These are phyloP conservation scores for Endocalyx cinctus DNA, from an alignment of 2,329 filamentous ascomycete species.

Conservation along the genomic window DNA sequence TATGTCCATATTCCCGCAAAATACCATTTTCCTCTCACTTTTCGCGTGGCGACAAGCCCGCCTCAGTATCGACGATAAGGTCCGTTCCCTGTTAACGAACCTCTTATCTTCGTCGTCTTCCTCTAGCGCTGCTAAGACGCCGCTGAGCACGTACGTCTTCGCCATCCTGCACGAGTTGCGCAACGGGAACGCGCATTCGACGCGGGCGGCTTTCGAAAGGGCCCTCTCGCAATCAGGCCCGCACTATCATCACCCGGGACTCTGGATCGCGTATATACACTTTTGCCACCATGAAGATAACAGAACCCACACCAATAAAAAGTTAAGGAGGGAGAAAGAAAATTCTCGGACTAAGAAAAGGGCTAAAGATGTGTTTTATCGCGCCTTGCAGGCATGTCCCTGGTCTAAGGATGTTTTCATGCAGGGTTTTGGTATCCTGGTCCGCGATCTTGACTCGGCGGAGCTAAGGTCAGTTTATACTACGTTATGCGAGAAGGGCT, in stretches of 20 bases:
- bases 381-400: slow-evolving; percentile 31
- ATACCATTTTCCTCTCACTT: slow-evolving; percentile 69
- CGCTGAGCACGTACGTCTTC: slow-evolving; percentile 43
- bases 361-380: slow-evolving; percentile 26
- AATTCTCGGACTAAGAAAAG: too few relatives aligned
- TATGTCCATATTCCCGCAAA: slow-evolving; percentile 63
- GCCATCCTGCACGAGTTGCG: slow-evolving; percentile 47
- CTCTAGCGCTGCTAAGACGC: too few relatives aligned
- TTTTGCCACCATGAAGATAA: slow-evolving; percentile 33
- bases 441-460: slow-evolving; percentile 38
- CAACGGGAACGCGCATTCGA: slow-evolving; percentile 44
- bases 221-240: slow-evolving; percentile 38
- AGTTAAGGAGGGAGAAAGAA: too few relatives aligned
- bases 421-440: slow-evolving; percentile 45
- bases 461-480: slow-evolving; percentile 47
- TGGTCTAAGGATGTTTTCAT: slow-evolving; percentile 46
- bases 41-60: slow-evolving; percentile 71
- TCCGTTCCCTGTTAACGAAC: slow-evolving; percentile 65
- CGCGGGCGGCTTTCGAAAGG: slow-evolving; percentile 48
- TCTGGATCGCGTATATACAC: slow-evolving; percentile 49
- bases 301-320: too few relatives aligned
- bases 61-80: slow-evolving; percentile 69
- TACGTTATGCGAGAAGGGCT: slow-evolving; percentile 43
- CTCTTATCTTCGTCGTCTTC: too few relatives aligned
- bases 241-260: slow-evolving; percentile 33